phyloP scores from a whole-genome alignment of 768 basidiomycete species.

The Tulasnella sp. region DNA sequence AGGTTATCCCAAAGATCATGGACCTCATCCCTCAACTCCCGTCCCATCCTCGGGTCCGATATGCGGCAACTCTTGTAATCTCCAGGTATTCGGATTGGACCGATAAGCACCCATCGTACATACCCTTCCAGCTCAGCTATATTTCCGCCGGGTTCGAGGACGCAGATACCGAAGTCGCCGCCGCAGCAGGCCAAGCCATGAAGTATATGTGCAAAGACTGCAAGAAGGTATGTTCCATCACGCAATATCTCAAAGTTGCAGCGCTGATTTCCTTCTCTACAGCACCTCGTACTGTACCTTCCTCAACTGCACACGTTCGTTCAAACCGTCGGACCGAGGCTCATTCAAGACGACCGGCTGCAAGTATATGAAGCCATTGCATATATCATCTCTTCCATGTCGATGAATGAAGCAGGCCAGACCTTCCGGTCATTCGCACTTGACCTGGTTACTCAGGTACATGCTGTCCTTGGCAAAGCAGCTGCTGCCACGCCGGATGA shows the following conservation, averaged over 20 bases:
- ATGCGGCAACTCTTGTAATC: conserved; percentile 89
- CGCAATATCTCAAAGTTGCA: not conserved
- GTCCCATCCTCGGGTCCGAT: conserved; percentile 80
- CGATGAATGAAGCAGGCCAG: conserved; percentile 74
- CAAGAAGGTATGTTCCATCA: conserved; percentile 47
- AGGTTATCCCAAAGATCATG: conserved; percentile 91
- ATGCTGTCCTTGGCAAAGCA: conserved; percentile 45
- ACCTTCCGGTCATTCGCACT: conserved; percentile 78
- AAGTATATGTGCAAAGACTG: conserved; percentile 97
- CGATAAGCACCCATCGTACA: conserved; percentile 75
- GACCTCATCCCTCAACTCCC: conserved; percentile 86
- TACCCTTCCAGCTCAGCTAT: conserved; percentile 76
- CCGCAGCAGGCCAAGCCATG: conserved; percentile 90
- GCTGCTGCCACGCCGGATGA: conserved; percentile 56
- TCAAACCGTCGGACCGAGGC: conserved; percentile 60
- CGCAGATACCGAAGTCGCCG: conserved; percentile 64
- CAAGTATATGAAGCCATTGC: conserved; percentile 95
- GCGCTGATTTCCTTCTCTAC: conserved; percentile 13
- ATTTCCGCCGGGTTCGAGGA: conserved; percentile 87
- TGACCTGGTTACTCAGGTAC: conserved; percentile 71
- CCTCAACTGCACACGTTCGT: conserved; percentile 88
- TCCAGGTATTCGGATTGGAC: conserved; percentile 97
- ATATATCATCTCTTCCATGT: conserved; percentile 89
- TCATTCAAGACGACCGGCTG: conserved; percentile 76
- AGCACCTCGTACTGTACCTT: conserved; percentile 87